phyloP scores from a whole-genome alignment of 176 grass and related monocot genomes.

The Oropetium thomaeum region DNA sequence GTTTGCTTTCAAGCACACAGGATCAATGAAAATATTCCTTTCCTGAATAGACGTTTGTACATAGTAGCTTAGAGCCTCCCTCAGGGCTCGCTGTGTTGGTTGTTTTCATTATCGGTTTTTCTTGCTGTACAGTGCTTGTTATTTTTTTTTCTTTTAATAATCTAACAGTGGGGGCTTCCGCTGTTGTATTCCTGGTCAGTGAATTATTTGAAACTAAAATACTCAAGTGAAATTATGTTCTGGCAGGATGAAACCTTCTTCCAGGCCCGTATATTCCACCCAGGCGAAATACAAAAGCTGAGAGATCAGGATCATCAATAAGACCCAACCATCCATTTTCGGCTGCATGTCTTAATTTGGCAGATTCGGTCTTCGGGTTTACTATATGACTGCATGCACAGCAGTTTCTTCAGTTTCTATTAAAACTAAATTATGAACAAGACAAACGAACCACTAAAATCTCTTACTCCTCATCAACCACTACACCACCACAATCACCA shows the following conservation, averaged over 20 bases:
- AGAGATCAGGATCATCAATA: constrained; percentile 41
- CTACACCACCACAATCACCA: constrained; percentile 76
- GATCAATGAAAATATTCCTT: too few relatives aligned
- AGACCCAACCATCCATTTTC: constrained; percentile 74
- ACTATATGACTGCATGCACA: constrained; percentile 55
- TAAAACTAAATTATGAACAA: constrained; percentile 1
- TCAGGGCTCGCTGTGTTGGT: too few relatives aligned
- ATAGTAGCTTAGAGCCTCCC: too few relatives aligned
- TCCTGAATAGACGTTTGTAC: too few relatives aligned
- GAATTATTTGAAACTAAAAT: neutral
- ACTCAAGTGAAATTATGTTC: constrained; percentile 9
- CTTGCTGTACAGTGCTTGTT: too few relatives aligned
- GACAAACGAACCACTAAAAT: neutral
- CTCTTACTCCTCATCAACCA: constrained; percentile 81
- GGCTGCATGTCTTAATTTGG: constrained; percentile 61
- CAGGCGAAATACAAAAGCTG: constrained; percentile 68
- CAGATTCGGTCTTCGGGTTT: constrained; percentile 56
- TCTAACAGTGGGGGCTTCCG: too few relatives aligned
- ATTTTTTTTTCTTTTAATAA: neutral
- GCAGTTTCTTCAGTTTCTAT: constrained; percentile 9
- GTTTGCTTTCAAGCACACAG: too few relatives aligned
- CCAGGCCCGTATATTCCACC: constrained; percentile 94
- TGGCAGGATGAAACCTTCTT: constrained; percentile 64
- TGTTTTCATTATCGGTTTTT: too few relatives aligned
- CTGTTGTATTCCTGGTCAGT: neutral